Evolutionary conservation across 495 filamentous ascomycete genomes (phyloP), one percentile per base, ranked within the genome.

Genomic region (Stereocaulon alpinum): DNA sequence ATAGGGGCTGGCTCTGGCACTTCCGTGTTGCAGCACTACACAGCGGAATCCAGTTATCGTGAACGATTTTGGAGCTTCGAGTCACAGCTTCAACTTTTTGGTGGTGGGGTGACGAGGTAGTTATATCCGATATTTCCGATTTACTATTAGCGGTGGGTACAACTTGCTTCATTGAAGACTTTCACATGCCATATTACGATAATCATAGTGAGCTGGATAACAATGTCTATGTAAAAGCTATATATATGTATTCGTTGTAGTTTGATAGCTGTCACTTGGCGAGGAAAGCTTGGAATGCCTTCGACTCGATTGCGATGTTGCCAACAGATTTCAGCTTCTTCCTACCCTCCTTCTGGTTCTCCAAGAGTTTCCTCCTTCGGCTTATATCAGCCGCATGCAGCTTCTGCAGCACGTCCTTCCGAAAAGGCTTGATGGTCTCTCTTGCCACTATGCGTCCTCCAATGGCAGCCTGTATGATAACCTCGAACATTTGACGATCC

Each of bases 311-410:
- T 30, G 87, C 78, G 9, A 98, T 89, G 66, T 95, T 85, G 44
- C 82, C 82, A 42, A 84, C 77, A 5, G 82, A 80, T 22, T 80
- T 80, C 59, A 97, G 72, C 73, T 83, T 87, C 81, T 96, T 97
- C 59, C 89, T 80, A 1, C 93, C 93, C 64, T 92, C 92, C 75
- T 98, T 98, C 72, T 98, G 93, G 77, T 91, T 95, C 74, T 97
- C 92, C 44, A 98, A 69, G 62, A 98, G 71, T 73, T 98, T 98
- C 67, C 83, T 79, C 50, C 91, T 80, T 40, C 93, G 77, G 11
- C 80, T 81, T 18, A 95, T 80, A 74, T 98, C 93, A 64, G 84
- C 86, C 10, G 94, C 93, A 69, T 98, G 95, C 59, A 98, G 77
- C 72, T 98, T 98, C 40, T 86, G 85, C 61, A 95, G 74, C 4